Evolutionary conservation across 2,329 filamentous ascomycete genomes (phyloP).

Genomic region (Metarhizium anisopliae): DNA sequence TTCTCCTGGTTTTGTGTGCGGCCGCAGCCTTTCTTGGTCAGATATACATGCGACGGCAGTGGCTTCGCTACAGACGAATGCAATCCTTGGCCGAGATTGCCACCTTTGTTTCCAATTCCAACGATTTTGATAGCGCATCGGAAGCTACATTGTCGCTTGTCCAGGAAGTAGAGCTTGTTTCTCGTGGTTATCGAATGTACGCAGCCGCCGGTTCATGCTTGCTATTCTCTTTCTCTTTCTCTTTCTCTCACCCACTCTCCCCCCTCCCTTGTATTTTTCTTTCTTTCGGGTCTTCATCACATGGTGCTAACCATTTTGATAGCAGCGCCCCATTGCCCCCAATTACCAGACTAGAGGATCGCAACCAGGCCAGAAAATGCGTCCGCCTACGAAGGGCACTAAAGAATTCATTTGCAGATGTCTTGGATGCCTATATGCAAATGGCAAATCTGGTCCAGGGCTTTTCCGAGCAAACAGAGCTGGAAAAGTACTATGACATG

Average conservation of each 20-base stretch:
- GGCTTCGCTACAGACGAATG: conserved; percentile 68
- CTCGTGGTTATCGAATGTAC: conserved; percentile 78
- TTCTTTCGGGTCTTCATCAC: neutral
- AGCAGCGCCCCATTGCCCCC: conserved; percentile 86
- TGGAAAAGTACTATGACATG: conserved; percentile 89
- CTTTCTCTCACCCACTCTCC: too few relatives aligned
- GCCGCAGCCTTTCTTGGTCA: conserved; percentile 51
- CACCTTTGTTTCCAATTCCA: conserved; percentile 61
- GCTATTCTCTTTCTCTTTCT: too few relatives aligned
- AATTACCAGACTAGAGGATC: conserved; percentile 84
- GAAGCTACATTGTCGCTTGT: conserved; percentile 72
- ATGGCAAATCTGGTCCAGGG: conserved; percentile 59
- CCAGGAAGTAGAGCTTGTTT: conserved; percentile 93
- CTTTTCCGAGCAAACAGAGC: conserved; percentile 68
- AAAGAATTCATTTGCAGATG: conserved; percentile 56
- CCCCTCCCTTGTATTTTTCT: too few relatives aligned
- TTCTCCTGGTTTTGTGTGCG: conserved; percentile 42
- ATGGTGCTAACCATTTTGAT: conserved; percentile 1
- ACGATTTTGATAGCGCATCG: conserved; percentile 71
- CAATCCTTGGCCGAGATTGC: conserved; percentile 64
- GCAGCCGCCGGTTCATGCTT: conserved; percentile 20
- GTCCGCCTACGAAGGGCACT: conserved; percentile 70
- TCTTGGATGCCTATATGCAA: conserved; percentile 64
- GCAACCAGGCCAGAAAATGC: conserved; percentile 69
- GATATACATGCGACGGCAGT: conserved; percentile 67